Base-by-base conservation (phyloP, 495 filamentous ascomycete species). In the Aspergillus mulundensis region DNA sequence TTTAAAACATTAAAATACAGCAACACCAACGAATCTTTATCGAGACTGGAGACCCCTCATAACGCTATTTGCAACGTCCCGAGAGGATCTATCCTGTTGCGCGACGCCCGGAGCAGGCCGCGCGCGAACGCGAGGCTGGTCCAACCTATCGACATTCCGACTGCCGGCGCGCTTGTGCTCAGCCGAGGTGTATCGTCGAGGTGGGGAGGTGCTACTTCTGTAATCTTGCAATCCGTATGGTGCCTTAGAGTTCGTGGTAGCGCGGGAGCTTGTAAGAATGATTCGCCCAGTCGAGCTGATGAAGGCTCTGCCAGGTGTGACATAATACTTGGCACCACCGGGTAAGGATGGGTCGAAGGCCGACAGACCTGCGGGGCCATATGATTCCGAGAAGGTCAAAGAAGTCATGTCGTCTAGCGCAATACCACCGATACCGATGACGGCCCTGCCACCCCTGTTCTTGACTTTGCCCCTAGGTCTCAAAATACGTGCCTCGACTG, bases 401-500 rank as follows among this genome's bases (percentile, higher is more conserved):
- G 70, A 58, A 36, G 72, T 74, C 54, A 68, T 32, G 43, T 82
- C 78, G 44, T 77, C 72, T 14, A 73, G 66, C 2, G 70, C 76
- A 56, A 83, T 72, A 67, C 79, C 79, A 68, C 66, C 78, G 25
- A 83, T 62, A 69, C 80, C 77, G 18, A 78, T 66, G 45, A 78
- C 66, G 23, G 77, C 75, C 48, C 66, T 70, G 7, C 60, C 57
- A 53, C 50, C 56, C 15, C 60, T 60, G 42, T 68, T 65, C 63
- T 66, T 71, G 59, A 73, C 72, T 42, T 64, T 57, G 47, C 71
- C 71, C 69, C 71, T 78, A 1, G 70, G 69, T 23, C 67, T 65
- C 56, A 96, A 54, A 28, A 95, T 77, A 53, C 94, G 82, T 3
- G 87, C 87, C 64, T 82, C 70, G 3, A 94, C 78, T 0, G 89